These are phyloP conservation scores for Yarrowia sp. DNA, from an alignment of 805 yeast genomes.

Conservation along the genomic window DNA sequence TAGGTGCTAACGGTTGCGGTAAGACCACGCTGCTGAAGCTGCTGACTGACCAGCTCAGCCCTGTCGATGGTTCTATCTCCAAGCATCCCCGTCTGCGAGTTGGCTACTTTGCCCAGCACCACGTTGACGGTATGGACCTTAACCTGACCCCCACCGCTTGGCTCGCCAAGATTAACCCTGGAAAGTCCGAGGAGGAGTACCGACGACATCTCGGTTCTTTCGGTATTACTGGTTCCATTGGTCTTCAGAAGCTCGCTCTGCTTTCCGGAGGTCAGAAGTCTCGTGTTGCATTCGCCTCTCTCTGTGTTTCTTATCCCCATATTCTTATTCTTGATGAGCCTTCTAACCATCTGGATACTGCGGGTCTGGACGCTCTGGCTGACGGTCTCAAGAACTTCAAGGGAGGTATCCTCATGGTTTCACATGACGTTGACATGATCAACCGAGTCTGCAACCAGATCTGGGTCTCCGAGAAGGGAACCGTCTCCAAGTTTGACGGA, in stretches of 20 bases:
- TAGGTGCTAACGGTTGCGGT: slow-evolving; percentile 99
- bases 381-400: slow-evolving; percentile 83
- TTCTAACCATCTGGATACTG: slow-evolving; percentile 95
- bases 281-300: slow-evolving; percentile 95
- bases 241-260: slow-evolving; percentile 82
- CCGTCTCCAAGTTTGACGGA: slow-evolving; percentile 75
- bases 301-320: slow-evolving; percentile 87
- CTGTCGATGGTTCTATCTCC: slow-evolving; percentile 73
- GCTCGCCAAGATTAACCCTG: slow-evolving; percentile 88
- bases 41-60: slow-evolving; percentile 71
- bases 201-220: slow-evolving; percentile 95
- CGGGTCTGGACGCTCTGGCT: slow-evolving; percentile 93
- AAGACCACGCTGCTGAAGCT: slow-evolving; percentile 90
- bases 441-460: slow-evolving; percentile 86
- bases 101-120: slow-evolving; percentile 98
- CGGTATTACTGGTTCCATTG: slow-evolving; percentile 93
- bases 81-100: slow-evolving; percentile 83
- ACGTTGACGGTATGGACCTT: slow-evolving; percentile 95
- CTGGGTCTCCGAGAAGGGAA: slow-evolving; percentile 90
- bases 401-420: slow-evolving; percentile 97
- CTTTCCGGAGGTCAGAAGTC: slow-evolving; percentile 98
- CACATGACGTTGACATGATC: slow-evolving; percentile 93
- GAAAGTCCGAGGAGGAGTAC: slow-evolving; percentile 92
- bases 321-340: slow-evolving; percentile 94
- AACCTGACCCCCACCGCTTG: slow-evolving; percentile 83